Percentiles rank a stretch among this genome's conserved stretches.
Conservation (phyloP, 805 yeast genomes). For the Saccharomycopsis oosterbeekiorum region DNA sequence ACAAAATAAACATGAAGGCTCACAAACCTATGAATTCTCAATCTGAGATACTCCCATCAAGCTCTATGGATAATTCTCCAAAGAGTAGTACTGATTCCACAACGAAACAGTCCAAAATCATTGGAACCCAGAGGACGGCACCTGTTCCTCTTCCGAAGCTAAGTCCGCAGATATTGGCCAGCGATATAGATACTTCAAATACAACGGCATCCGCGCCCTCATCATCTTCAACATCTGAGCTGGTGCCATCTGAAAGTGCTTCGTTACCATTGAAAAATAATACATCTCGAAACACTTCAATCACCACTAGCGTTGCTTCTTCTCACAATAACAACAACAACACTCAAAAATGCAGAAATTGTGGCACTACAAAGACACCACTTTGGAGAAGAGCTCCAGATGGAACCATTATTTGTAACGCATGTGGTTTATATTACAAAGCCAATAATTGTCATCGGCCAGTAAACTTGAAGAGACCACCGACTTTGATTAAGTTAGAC, state of each 20-base stretch:
- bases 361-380: slow-evolving; percentile 48
- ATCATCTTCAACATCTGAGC: not conserved
- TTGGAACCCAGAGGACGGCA: not conserved
- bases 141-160: not conserved
- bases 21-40: too few relatives aligned
- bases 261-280: not conserved
- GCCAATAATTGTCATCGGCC: slow-evolving; percentile 41
- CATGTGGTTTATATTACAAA: slow-evolving; percentile 47
- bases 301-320: not conserved
- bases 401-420: slow-evolving; percentile 47
- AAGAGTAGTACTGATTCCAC: too few relatives aligned
- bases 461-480: slow-evolving; percentile 18
- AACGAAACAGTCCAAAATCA: too few relatives aligned
- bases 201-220: not conserved
- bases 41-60: too few relatives aligned
- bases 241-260: not conserved
- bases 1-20: too few relatives aligned
- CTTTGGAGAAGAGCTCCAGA: slow-evolving; percentile 51
- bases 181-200: not conserved
- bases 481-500: slow-evolving; percentile 15
- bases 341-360: slow-evolving; percentile 40
- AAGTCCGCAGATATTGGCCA: not conserved
- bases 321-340: not conserved
- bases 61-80: too few relatives aligned
- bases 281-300: not conserved